Conservation (phyloP, 257 asterid genomes). For the Capsicum baccatum region DNA sequence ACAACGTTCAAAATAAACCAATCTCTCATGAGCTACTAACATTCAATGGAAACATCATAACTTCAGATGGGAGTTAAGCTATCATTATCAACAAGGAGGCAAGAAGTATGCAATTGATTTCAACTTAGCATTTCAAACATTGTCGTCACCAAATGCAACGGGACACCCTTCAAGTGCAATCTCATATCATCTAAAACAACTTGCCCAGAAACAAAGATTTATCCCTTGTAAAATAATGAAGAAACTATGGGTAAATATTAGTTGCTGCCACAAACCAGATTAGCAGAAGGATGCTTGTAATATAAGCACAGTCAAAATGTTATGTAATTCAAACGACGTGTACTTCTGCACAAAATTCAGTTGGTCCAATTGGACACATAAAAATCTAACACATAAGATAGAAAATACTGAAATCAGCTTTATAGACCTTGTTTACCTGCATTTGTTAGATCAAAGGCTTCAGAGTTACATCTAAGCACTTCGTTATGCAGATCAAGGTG, state of each 20-base stretch:
- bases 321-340: not conserved
- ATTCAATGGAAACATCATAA: not conserved
- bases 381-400: not conserved
- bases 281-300: slow-evolving; percentile 17
- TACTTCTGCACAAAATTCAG: not conserved
- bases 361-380: not conserved
- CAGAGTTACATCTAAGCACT: slow-evolving; percentile 71
- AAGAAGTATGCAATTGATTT: not conserved
- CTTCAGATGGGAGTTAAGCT: slow-evolving; percentile 3
- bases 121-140: slow-evolving; percentile 15
- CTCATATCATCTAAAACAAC: slow-evolving; percentile 17
- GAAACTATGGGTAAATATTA: slow-evolving; percentile 14
- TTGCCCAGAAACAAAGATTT: slow-evolving; percentile 6
- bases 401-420: slow-evolving; percentile 32
- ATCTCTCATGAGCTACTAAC: slow-evolving; percentile 6
- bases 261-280: not conserved
- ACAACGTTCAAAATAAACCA: not conserved
- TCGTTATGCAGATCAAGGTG: slow-evolving; percentile 62
- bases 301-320: slow-evolving; percentile 6
- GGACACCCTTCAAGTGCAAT: not conserved
- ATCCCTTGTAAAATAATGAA: slow-evolving; percentile 5
- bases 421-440: slow-evolving; percentile 72
- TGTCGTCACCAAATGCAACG: not conserved
- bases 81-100: slow-evolving; percentile 4
- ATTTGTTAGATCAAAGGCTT: slow-evolving; percentile 57